Evolutionary conservation across 192 early-diverging fungal species (phyloP).

Genomic region (Podila minutissima): DNA sequence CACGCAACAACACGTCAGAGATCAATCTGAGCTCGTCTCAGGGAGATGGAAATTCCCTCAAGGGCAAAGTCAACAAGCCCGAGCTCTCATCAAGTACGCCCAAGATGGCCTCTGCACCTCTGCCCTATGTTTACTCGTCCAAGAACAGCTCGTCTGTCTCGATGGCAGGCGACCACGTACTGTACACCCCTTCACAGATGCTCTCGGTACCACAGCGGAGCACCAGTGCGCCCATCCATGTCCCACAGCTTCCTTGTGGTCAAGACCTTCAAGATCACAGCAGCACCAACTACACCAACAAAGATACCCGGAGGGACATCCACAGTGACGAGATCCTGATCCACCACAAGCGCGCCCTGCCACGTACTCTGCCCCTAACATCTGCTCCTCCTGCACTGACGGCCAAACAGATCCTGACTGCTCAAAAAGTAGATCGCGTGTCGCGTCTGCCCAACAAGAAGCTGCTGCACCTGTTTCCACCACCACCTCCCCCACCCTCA

Average conservation of each 20-base stretch:
- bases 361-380: background rate
- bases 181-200: background rate
- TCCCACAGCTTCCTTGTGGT: background rate
- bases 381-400: background rate
- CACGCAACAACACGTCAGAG: background rate
- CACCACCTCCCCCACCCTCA: constrained; percentile 35
- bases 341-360: background rate
- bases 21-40: background rate
- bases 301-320: background rate
- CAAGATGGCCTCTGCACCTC: background rate
- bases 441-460: constrained; percentile 3
- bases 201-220: background rate
- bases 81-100: background rate
- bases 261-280: background rate
- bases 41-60: background rate
- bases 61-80: background rate
- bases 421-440: background rate
- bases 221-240: background rate
- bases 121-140: background rate
- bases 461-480: constrained; percentile 11
- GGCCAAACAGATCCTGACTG: background rate
- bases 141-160: background rate
- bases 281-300: background rate
- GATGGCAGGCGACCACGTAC: background rate
- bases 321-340: background rate